phyloP scores from a whole-genome alignment of 2,329 filamentous ascomycete genomes.

The Ophiostoma tasmaniense region DNA sequence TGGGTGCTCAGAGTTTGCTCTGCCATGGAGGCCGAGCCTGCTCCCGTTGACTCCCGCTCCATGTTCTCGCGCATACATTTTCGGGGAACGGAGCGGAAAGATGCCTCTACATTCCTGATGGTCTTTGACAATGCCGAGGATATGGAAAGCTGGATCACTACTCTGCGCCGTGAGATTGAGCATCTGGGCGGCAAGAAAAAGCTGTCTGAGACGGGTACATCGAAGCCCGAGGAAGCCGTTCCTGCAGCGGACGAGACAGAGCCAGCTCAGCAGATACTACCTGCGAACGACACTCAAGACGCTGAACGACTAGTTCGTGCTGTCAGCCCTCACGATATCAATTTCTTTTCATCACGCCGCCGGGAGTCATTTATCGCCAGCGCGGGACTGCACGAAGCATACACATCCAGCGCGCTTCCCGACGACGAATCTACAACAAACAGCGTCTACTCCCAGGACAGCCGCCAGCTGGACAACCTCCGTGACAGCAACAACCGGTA shows the following conservation, averaged over 20 bases:
- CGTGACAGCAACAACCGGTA: conserved; percentile 48
- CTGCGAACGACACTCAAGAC: conserved; percentile 42
- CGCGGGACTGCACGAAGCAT: conserved; percentile 11
- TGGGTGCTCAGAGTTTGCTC: conserved; percentile 73
- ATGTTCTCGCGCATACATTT: conserved; percentile 58
- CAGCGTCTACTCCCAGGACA: conserved; percentile 51
- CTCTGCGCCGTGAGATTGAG: conserved; percentile 62
- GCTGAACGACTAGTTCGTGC: conserved; percentile 38
- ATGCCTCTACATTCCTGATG: conserved; percentile 58
- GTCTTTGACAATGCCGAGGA: conserved; percentile 64
- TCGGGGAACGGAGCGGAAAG: conserved; percentile 46
- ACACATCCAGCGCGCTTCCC: background rate
- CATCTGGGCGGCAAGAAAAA: conserved; percentile 58
- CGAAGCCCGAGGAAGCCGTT: conserved; percentile 37
- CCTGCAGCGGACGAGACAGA: background rate
- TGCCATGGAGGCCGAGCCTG: conserved; percentile 43
- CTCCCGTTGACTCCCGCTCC: conserved; percentile 46
- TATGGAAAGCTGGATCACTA: conserved; percentile 67
- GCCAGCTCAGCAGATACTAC: conserved; percentile 32
- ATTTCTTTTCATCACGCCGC: conserved; percentile 22
- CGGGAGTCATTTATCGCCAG: conserved; percentile 22
- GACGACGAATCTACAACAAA: conserved; percentile 51
- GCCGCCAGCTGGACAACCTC: conserved; percentile 48
- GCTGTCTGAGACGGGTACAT: conserved; percentile 50
- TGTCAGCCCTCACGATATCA: conserved; percentile 29